A percentile compares a stretch with the other conserved stretches of the same genome.
phyloP scores from a whole-genome alignment of 495 filamentous ascomycete species.

The Lindgomyces ingoldianus region DNA sequence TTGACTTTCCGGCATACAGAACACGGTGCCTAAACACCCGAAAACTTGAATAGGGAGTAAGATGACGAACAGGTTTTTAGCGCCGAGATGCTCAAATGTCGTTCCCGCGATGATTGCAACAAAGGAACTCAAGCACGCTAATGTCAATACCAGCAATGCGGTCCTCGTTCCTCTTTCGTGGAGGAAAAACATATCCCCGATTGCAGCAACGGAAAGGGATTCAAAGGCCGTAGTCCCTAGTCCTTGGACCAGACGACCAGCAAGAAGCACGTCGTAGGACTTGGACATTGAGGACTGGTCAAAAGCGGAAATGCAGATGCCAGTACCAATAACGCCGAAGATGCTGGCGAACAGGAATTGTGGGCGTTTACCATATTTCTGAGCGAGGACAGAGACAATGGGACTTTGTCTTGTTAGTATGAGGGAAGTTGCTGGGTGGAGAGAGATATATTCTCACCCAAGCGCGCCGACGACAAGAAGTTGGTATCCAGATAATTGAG shows the following conservation, averaged over 20 bases:
- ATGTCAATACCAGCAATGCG: conserved; percentile 18
- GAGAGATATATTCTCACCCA: background rate
- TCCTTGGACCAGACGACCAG: conserved; percentile 21
- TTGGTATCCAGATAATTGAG: conserved; percentile 26
- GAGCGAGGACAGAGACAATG: conserved; percentile 21
- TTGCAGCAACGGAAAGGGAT: conserved; percentile 20
- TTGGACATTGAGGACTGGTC: conserved; percentile 9
- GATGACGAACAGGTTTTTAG: conserved; percentile 17
- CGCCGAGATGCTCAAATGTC: conserved; percentile 20
- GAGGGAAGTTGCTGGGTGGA: background rate
- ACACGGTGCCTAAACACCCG: conserved; percentile 7
- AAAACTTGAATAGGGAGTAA: conserved; percentile 24
- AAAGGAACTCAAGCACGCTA: conserved; percentile 17
- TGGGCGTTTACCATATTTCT: conserved; percentile 27
- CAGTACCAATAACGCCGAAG: conserved; percentile 27
- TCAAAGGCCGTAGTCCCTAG: conserved; percentile 26
- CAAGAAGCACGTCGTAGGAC: conserved; percentile 24
- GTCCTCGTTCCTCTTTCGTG: conserved; percentile 22
- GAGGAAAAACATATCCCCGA: conserved; percentile 28
- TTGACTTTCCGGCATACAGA: conserved; percentile 23
- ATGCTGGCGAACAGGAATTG: conserved; percentile 24
- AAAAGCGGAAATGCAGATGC: conserved; percentile 29
- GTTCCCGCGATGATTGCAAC: conserved; percentile 17
- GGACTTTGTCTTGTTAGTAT: conserved; percentile 2
- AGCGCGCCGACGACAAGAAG: conserved; percentile 24